Evolutionary conservation across 805 yeast genomes (phyloP).

Genomic region (Saccharomycopsis sp.): DNA sequence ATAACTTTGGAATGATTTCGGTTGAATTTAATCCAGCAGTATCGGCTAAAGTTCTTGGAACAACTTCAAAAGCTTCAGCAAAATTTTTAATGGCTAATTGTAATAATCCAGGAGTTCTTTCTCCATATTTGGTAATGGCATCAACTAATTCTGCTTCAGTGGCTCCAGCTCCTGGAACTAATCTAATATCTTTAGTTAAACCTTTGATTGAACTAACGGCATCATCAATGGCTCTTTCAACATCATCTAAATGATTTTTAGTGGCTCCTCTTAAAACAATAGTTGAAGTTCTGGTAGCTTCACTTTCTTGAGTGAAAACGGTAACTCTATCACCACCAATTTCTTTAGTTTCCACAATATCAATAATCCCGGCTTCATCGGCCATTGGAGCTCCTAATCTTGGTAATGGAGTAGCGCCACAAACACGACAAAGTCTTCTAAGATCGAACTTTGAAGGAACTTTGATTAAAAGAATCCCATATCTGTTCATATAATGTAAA

Average conservation of each 20-base stretch:
- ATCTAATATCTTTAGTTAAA: slow-evolving; percentile 61
- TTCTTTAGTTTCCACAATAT: slow-evolving; percentile 81
- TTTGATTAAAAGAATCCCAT: slow-evolving; percentile 72
- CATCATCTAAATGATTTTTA: slow-evolving; percentile 82
- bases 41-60: slow-evolving; percentile 88
- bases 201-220: slow-evolving; percentile 92
- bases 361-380: slow-evolving; percentile 85
- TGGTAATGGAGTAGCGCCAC: slow-evolving; percentile 95
- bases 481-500: slow-evolving; percentile 82
- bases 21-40: slow-evolving; percentile 89
- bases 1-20: slow-evolving; percentile 79
- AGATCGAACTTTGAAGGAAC: slow-evolving; percentile 92
- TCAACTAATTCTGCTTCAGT: slow-evolving; percentile 81
- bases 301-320: slow-evolving; percentile 69
- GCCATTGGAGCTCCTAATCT: slow-evolving; percentile 92
- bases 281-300: slow-evolving; percentile 74
- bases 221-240: slow-evolving; percentile 95
- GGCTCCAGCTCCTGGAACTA: slow-evolving; percentile 96
- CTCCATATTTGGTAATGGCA: slow-evolving; percentile 76
- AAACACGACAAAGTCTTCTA: slow-evolving; percentile 88
- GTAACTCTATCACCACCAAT: slow-evolving; percentile 98
- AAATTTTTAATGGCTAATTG: slow-evolving; percentile 91
- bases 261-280: slow-evolving; percentile 95
- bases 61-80: slow-evolving; percentile 89
- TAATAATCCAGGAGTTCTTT: slow-evolving; percentile 82